Percentiles rank a stretch among this genome's conserved stretches.
Evolutionary conservation across 768 basidiomycete genomes (phyloP).

Genomic region (Russula sp.): DNA sequence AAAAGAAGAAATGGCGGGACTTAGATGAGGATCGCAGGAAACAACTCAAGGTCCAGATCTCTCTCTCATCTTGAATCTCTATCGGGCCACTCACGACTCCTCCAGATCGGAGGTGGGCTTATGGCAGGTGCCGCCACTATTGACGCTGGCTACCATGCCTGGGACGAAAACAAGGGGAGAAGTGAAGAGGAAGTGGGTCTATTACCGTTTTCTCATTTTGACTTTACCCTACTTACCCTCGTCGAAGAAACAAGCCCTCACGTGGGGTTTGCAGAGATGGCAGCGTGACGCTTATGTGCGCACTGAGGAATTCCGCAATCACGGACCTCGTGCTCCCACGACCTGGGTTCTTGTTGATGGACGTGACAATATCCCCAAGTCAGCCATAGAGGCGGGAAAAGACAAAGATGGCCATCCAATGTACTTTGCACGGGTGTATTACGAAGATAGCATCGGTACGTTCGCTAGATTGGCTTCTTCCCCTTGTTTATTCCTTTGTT

Average conservation of each 20-base stretch:
- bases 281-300: constrained; percentile 53
- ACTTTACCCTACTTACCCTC: background rate
- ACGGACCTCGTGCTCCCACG: constrained; percentile 47
- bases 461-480: background rate
- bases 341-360: constrained; percentile 65
- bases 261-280: constrained; percentile 56
- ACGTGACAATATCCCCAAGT: constrained; percentile 50
- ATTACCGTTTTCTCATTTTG: background rate
- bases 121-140: constrained; percentile 51
- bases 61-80: background rate
- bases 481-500: constrained; percentile 18
- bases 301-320: constrained; percentile 46
- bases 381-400: constrained; percentile 53
- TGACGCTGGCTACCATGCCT: constrained; percentile 51
- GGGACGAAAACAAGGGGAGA: constrained; percentile 55
- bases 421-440: constrained; percentile 58
- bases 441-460: constrained; percentile 57
- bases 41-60: constrained; percentile 48
- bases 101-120: constrained; percentile 63
- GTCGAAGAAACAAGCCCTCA: constrained; percentile 47
- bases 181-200: constrained; percentile 52
- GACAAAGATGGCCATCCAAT: constrained; percentile 50
- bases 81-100: background rate
- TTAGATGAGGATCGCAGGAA: constrained; percentile 56
- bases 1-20: constrained; percentile 55